Evolutionary conservation across 768 basidiomycete species (phyloP), one percentile per base, ranked within the genome.

Genomic region (Clitopilus passeckerianus): DNA sequence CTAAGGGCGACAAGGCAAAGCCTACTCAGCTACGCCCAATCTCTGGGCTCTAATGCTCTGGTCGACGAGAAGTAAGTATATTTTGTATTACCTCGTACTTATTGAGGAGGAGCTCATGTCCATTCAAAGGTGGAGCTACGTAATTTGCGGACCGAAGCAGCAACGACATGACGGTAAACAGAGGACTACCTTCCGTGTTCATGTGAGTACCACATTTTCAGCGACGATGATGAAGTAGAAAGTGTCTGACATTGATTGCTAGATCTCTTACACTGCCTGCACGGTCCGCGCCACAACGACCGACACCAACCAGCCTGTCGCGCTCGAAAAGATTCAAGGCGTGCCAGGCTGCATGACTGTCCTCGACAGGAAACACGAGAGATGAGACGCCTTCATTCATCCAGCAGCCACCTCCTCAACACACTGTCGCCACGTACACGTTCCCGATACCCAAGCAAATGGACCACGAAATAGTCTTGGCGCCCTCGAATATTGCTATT

Each of bases 311-410:
- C 77, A 75, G 23, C 88, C 88, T 1, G 81, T 90, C 23, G 82
- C 83, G 1, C 68, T 90, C 53, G 82, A 87, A 59, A 78, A 81
- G 60, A 84, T 80, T 54, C 80, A 74, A 63, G 79, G 81, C 62
- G 78, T 91, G 6, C 86, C 86, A 1, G 90, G 90, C 8, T 77
- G 90, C 30, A 92, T 91, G 90, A 90, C 87, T 37, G 82, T 91
- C 67, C 23, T 86, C 54, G 74, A 72, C 53, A 77, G 85, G 53
- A 75, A 68, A 59, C 66, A 70, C 53, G 60, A 68, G 54, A 18
- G 46, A 50, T 50, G 18, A 23, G 10, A 16, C 20, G 33, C 37
- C 16, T 30, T 54, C n/a, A 8, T 20, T 37, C 37, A 22, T 33
- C 60, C 30, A 54, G 9, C n/a, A 50, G 22, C 10, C 22, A 10